Base-by-base conservation (phyloP, 2,329 filamentous ascomycete species). In the Neurospora sp. region DNA sequence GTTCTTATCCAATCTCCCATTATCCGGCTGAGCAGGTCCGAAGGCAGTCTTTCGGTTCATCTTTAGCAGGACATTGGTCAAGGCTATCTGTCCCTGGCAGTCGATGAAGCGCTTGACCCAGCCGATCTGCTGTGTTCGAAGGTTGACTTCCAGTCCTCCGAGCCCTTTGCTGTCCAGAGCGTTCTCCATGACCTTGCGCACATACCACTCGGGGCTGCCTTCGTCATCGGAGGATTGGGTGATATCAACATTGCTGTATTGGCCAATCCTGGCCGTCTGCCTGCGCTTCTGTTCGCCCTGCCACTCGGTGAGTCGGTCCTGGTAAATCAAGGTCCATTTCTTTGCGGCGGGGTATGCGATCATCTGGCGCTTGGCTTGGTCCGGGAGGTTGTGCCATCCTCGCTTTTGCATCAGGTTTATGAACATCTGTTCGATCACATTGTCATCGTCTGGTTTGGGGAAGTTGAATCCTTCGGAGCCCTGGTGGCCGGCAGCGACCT, bases 21-120 rank as follows among this genome's bases (percentile, higher is more conserved):
- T 83, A 58, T 87, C 84, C 5, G 89, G 87, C 28, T 62, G 52
- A 33, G 87, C 87, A 2, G 92, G 91, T 5, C 92, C 92, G 70
- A 89, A 86, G 33, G 88, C 90, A 76, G 92, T 92, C 78, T 92
- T 91, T 78, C 94, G 90, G 81, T 97, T 98, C 80, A 98, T 93
- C 80, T 97, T 97, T 75, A 92, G 86, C 71, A 99, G 87, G 68
- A 97, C 90, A 77, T 96, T 98, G 23, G 96, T 97, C 77, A 99
- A 86, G 70, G 96, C 96, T 71, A 99, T 92, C 81, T 97, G 95
- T 74, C 96, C 96, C 81, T 99, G 96, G 67, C 95, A 96, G 81
- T 99, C 96, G 74, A 98, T 93, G 80, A 98, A 99, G 52, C 92
- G 89, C 82, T 92, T 94, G 69, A 99, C 96, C 96, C 96, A 99